Conservation (phyloP, 2,329 filamentous ascomycete species). For the Aspergillus aculeatus region DNA sequence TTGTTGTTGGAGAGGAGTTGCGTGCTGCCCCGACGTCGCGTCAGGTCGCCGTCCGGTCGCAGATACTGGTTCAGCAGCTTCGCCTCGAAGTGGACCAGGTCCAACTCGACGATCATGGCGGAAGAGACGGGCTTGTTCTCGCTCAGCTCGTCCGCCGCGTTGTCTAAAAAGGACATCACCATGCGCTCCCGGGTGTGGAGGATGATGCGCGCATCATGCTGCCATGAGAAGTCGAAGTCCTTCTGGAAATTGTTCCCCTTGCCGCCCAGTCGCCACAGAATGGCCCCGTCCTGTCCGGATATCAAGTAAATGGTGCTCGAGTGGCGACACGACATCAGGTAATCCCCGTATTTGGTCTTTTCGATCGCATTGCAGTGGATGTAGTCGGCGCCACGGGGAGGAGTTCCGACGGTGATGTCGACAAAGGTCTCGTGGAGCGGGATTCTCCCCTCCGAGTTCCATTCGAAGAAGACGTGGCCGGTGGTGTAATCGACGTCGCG, state of each 20-base stretch:
- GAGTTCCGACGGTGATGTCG: neutral
- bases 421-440: neutral
- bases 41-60: slow-evolving; percentile 1
- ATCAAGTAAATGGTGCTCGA: neutral
- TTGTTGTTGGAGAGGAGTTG: slow-evolving; percentile 2
- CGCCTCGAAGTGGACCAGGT: neutral
- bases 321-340: slow-evolving; percentile 2
- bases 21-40: neutral
- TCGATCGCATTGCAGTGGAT: slow-evolving; percentile 1
- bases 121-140: neutral
- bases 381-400: neutral
- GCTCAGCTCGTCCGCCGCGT: neutral
- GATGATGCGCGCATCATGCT: neutral
- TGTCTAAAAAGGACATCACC: slow-evolving; percentile 1
- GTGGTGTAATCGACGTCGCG: neutral
- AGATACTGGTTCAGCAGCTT: neutral
- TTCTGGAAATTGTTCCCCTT: neutral
- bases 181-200: neutral
- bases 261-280: slow-evolving; percentile 1
- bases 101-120: slow-evolving; percentile 1
- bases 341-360: neutral
- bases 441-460: neutral
- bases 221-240: neutral
- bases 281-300: neutral
- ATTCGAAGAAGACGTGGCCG: neutral